Conservation (phyloP, 2,329 filamentous ascomycete species). For the Curvularia hawaiiensis region DNA sequence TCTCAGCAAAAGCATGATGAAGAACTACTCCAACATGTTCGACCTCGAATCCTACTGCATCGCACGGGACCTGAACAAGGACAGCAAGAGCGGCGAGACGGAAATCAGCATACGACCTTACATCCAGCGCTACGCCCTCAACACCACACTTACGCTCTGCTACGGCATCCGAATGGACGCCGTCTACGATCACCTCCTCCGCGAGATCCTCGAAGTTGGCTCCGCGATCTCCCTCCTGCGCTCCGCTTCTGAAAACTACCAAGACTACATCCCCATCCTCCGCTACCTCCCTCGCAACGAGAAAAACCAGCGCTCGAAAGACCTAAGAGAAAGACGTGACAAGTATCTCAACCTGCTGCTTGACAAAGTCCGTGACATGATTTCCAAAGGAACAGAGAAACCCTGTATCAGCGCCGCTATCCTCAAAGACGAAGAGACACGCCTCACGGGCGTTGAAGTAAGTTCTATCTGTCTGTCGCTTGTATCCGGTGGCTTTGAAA, state of each 20-base stretch:
- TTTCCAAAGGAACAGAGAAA: constrained; percentile 57
- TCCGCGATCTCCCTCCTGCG: constrained; percentile 58
- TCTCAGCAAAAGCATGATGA: constrained; percentile 53
- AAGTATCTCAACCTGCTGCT: constrained; percentile 57
- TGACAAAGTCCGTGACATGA: constrained; percentile 58
- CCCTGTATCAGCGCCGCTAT: constrained; percentile 61
- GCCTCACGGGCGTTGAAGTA: constrained; percentile 59
- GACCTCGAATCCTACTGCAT: constrained; percentile 60
- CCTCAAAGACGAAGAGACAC: constrained; percentile 60
- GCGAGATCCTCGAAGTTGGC: constrained; percentile 60
- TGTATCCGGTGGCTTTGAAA: constrained; percentile 61
- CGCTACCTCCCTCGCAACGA: constrained; percentile 59
- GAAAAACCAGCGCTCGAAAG: constrained; percentile 55
- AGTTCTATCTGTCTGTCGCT: constrained; percentile 59
- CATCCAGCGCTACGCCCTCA: constrained; percentile 60
- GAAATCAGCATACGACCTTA: constrained; percentile 57
- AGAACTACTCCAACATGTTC: constrained; percentile 59
- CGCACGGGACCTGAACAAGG: constrained; percentile 53
- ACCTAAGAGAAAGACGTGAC: constrained; percentile 55
- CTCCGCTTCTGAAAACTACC: constrained; percentile 58
- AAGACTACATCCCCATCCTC: constrained; percentile 59
- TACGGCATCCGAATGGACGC: constrained; percentile 62
- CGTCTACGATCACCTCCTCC: constrained; percentile 57
- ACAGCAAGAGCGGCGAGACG: constrained; percentile 50
- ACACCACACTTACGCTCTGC: constrained; percentile 60